Evolutionary conservation across 257 asterid species (phyloP), one percentile per base, ranked within the genome.

Genomic region (Solanum piurae): DNA sequence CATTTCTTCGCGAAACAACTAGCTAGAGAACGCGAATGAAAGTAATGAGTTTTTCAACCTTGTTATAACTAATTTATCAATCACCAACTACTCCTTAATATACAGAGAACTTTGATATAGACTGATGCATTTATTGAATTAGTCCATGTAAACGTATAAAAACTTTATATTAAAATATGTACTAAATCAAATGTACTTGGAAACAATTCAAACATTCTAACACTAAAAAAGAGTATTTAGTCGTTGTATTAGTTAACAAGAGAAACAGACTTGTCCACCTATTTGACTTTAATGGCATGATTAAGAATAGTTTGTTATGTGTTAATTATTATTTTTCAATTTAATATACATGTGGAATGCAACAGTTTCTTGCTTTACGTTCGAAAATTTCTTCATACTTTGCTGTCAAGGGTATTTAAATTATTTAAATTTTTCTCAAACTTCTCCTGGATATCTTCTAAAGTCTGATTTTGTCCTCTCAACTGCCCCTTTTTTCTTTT

Each of bases 201-300:
- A 84, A 60, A 62, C 60, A 84, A 62, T 62, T 62, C 38, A 60
- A 25, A 80, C 9, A 29, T 80, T 80, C 42, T 1, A 18, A 66
- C 29, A 85, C 75, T 66, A 14, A 38, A 85, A 85, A 37, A 85
- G 13, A 20, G 37, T 37, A 46, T 64, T 85, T 64, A 85, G 87
- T 85, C 87, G 44, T 27, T 85, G 66, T 85, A 66, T 85, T 66
- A 85, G 87, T 69, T 85, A 85, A 85, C 64, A 71, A 34, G 66
- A 40, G 62, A 36, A 85, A 20, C 75, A 38, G 62, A 66, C 79
- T 85, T 64, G 87, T 66, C 87, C 79, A 85, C 66, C 82, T 64
- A 38, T 60, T 85, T 85, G 87, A 85, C 87, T 85, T 85, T 71
- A 52, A 80, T 16, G 85, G 42, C 42, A 49, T 80, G 27, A 80